Percentiles rank a stretch among this genome's conserved stretches.
Conservation (phyloP, 2,329 filamentous ascomycete genomes). For the Ceratocystis variospora region DNA sequence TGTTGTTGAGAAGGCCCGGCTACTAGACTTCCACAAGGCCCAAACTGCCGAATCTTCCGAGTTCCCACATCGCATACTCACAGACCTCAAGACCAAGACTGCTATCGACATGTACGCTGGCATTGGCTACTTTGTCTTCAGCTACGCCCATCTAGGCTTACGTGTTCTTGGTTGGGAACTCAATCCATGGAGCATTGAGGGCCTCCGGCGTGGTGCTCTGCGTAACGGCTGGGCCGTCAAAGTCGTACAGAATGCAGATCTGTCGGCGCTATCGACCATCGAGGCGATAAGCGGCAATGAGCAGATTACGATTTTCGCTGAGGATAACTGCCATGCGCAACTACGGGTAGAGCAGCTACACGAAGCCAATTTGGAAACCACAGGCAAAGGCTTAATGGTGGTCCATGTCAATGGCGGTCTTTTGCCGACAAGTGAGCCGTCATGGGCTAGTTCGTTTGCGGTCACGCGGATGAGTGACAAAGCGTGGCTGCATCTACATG, state of each 20-base stretch:
- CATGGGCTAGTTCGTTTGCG: slow-evolving; percentile 40
- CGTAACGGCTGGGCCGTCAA: slow-evolving; percentile 52
- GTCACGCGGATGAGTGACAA: slow-evolving; percentile 28
- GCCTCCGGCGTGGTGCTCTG: slow-evolving; percentile 58
- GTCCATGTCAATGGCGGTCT: slow-evolving; percentile 52
- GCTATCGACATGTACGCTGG: slow-evolving; percentile 80
- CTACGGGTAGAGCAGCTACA: slow-evolving; percentile 30
- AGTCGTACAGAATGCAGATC: slow-evolving; percentile 35
- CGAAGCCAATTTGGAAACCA: slow-evolving; percentile 14
- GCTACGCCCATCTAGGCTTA: slow-evolving; percentile 59
- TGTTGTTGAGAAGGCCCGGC: slow-evolving; percentile 69
- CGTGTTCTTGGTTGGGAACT: slow-evolving; percentile 78
- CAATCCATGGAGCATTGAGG: slow-evolving; percentile 79
- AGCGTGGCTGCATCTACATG: slow-evolving; percentile 53
- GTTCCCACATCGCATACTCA: slow-evolving; percentile 3
- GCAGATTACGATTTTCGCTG: slow-evolving; percentile 52
- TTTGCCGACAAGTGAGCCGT: slow-evolving; percentile 42
- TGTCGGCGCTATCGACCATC: slow-evolving; percentile 25
- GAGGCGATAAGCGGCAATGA: slow-evolving; percentile 32
- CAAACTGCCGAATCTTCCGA: slow-evolving; percentile 3
- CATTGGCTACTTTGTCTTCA: slow-evolving; percentile 88
- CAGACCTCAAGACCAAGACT: slow-evolving; percentile 4
- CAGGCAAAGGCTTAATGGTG: slow-evolving; percentile 25
- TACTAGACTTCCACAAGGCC: slow-evolving; percentile 41
- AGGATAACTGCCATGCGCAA: slow-evolving; percentile 48